phyloP scores from a whole-genome alignment of 1,284 basidiomycete species.

The Fereydounia khargensis region DNA sequence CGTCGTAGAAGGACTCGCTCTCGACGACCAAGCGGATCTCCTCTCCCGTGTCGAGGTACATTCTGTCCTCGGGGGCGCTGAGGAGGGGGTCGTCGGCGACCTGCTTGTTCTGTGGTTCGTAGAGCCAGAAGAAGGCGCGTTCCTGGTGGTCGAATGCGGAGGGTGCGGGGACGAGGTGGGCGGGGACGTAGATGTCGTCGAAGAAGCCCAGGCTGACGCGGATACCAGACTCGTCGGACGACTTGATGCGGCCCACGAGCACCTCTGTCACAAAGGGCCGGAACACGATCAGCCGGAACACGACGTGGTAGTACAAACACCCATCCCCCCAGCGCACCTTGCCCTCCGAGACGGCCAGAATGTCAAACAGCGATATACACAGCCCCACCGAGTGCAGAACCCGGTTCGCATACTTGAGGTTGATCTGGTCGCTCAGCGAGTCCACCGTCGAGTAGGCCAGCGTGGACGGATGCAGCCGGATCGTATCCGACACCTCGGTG shows the following conservation, averaged over 20 bases:
- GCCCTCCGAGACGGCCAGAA: slow-evolving; percentile 81
- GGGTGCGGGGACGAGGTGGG: slow-evolving; percentile 69
- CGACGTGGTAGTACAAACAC: slow-evolving; percentile 89
- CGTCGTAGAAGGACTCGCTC: slow-evolving; percentile 82
- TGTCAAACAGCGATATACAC: slow-evolving; percentile 82
- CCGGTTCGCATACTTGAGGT: slow-evolving; percentile 90
- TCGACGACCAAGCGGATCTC: slow-evolving; percentile 84
- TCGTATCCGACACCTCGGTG: slow-evolving; percentile 65
- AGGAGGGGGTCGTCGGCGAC: slow-evolving; percentile 33
- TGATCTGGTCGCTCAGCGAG: slow-evolving; percentile 74
- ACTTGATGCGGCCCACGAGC: slow-evolving; percentile 78
- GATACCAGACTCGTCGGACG: slow-evolving; percentile 67
- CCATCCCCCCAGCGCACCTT: slow-evolving; percentile 93
- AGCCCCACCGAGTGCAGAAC: slow-evolving; percentile 89
- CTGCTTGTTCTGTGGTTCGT: slow-evolving; percentile 51
- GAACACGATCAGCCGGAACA: slow-evolving; percentile 86
- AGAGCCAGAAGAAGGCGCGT: slow-evolving; percentile 59
- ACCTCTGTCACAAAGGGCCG: slow-evolving; percentile 88
- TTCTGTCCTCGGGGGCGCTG: slow-evolving; percentile 64
- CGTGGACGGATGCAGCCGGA: slow-evolving; percentile 72
- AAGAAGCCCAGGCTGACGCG: slow-evolving; percentile 84
- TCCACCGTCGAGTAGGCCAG: slow-evolving; percentile 71
- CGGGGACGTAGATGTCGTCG: slow-evolving; percentile 79
- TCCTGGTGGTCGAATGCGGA: slow-evolving; percentile 66
- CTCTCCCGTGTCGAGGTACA: slow-evolving; percentile 82